Evolutionary conservation across 306 rosid genomes (phyloP), one percentile per base, ranked within the genome.

Genomic region (Prunus salicina): DNA sequence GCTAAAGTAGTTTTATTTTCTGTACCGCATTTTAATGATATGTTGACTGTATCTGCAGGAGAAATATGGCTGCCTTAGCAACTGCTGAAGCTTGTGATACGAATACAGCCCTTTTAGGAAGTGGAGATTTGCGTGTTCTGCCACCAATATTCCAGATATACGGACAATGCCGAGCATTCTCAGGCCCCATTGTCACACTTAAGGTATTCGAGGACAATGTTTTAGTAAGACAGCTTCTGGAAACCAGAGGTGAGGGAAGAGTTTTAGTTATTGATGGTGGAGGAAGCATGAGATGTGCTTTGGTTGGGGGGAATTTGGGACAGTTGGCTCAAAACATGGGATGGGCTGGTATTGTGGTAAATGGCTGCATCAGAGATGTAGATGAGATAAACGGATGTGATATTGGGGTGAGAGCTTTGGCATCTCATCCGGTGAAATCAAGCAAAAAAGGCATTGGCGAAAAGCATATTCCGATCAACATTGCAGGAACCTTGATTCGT

Each of bases 331-430:
- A 79, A 12, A 85, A 41, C 84, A 89, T 20, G 65, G 96, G 93
- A 18, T 93, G 98, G 98, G 71, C 84, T 1, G 98, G 96, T 2
- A 79, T 93, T 47, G 89, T 90, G n/a, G 90, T 93, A 6, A 90
- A 90, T 81, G 98, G 98, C 0, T 93, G 98, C 82, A 50, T 93
- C 64, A 89, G 98, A 84, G 98, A 93, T 76, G 95, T 89, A 4
- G 98, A 89, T 78, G 98, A 93, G 86, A 91, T 91, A 72, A 89
- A 85, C 67, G 87, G 71, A 4, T 93, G 95, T 82, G 86, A 84
- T 30, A 70, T 93, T 70, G 96, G 94, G 2, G 95, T 91, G 15
- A 86, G 94, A 69, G 98, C 98, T 16, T 78, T 93, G 88, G 89
- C 83, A 14, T 78, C 96, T 57, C 76, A 89, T 82, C 98, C 98